Evolutionary conservation across 2,329 filamentous ascomycete genomes (phyloP).

Genomic region (Coleophoma crateriformis): DNA sequence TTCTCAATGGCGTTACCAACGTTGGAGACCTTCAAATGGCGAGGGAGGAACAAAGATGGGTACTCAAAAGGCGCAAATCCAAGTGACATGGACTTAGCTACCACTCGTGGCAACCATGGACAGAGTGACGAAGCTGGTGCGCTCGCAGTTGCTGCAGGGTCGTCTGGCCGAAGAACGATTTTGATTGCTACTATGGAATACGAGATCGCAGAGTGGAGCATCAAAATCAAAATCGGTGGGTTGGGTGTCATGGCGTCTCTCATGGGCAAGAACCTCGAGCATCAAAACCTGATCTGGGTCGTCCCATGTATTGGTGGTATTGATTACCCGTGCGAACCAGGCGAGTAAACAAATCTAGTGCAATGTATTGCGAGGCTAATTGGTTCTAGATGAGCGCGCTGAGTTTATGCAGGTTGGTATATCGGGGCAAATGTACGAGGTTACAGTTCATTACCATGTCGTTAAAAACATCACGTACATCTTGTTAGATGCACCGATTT

Average conservation of each 20-base stretch:
- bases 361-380: background rate
- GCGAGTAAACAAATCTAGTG: background rate
- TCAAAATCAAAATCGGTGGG: constrained; percentile 67
- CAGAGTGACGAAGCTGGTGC: background rate
- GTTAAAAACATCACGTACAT: constrained; percentile 63
- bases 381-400: constrained; percentile 41
- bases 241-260: constrained; percentile 64
- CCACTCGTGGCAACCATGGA: background rate
- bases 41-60: background rate
- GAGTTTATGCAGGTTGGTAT: constrained; percentile 57
- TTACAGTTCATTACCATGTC: constrained; percentile 57
- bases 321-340: constrained; percentile 43
- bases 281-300: constrained; percentile 60
- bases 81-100: background rate
- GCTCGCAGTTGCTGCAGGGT: background rate
- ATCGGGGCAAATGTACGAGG: constrained; percentile 51
- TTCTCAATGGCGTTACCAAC: background rate
- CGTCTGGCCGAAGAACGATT: constrained; percentile 38
- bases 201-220: constrained; percentile 62
- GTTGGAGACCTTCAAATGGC: background rate
- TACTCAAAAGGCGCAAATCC: background rate
- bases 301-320: constrained; percentile 56
- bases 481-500: constrained; percentile 50
- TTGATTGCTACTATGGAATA: constrained; percentile 67
- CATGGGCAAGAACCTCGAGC: constrained; percentile 56